Base-by-base conservation (phyloP, 495 filamentous ascomycete genomes). In the Podospora fimiseda region DNA sequence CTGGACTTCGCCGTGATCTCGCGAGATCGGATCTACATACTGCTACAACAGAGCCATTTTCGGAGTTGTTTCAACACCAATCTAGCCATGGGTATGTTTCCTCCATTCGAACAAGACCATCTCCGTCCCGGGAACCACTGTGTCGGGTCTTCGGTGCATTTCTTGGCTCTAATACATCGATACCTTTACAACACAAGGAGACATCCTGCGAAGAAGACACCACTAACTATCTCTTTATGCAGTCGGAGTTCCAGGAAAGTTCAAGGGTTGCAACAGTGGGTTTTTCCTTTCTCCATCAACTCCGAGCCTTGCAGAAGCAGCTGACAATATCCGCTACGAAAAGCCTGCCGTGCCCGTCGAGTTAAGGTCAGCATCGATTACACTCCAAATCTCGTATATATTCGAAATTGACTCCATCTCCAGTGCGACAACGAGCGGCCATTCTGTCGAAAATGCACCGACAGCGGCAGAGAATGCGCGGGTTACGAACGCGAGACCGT, bases 381-480 rank as follows among this genome's bases (percentile, higher is more conserved):
- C 21, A 2, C 22, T 27, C 8, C 9, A 19, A 24, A 20, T 13
- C 18, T 8, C 9, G 42, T 3, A 19, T 19, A 13, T 7, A n/a
- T n/a, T 19, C 3, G 14, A 49, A 43, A 37, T 45, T 55, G 9
- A 48, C 21, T 13, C 11, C 18, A 9, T 9, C 13, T 30, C 15
- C 24, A 61, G 56, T 84, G 80, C 69, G 80, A 81, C 59, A 85
- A 84, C 70, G 74, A 76, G 42, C 77, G 75, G 21, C 82, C 82
- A 4, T 75, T 76, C 47, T 85, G 82, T 60, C 74, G 75, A 53
- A 84, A 83, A 53, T 85, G 82, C 64, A 72, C 74, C 43, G 79
- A 83, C 72, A 78, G 79, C 64, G 77, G 78, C 50, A 77, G 83
- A 52, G 73, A 80, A 63, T 85, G 82, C 60, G 67, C 76, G 46